Percentiles rank a stretch among this genome's conserved stretches.
Conservation (phyloP, 805 yeast genomes). For the Blastobotrys terrestris region DNA sequence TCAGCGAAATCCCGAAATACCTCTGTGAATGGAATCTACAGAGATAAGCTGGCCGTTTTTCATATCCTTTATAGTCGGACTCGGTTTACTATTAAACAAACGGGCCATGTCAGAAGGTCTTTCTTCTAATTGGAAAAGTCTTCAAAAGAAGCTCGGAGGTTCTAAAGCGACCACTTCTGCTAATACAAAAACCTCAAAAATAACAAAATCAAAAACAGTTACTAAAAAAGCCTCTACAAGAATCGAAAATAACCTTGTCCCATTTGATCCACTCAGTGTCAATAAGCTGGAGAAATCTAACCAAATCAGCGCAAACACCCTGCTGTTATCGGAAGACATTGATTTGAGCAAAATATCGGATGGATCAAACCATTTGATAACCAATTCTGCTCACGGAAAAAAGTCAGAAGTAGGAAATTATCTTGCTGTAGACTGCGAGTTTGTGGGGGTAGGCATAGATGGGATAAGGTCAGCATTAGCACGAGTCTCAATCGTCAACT, state of each 20-base stretch:
- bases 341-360: neutral
- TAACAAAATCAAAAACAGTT: neutral
- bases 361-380: neutral
- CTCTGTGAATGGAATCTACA: neutral
- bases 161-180: neutral
- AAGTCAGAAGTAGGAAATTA: constrained; percentile 56
- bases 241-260: neutral
- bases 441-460: constrained; percentile 81
- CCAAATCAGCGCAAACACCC: neutral
- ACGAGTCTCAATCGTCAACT: constrained; percentile 81
- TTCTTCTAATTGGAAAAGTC: constrained; percentile 15
- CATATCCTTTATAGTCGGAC: neutral
- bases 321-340: constrained; percentile 4
- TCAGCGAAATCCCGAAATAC: neutral
- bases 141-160: constrained; percentile 12
- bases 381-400: neutral
- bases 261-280: neutral
- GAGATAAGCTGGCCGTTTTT: neutral
- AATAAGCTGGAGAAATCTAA: neutral
- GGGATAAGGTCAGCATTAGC: constrained; percentile 68
- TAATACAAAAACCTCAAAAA: neutral
- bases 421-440: constrained; percentile 86
- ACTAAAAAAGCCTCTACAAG: neutral
- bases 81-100: neutral
- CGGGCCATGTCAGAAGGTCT: constrained; percentile 2